Evolutionary conservation across 805 yeast genomes (phyloP).

Genomic region (Saturnispora halmiae): DNA sequence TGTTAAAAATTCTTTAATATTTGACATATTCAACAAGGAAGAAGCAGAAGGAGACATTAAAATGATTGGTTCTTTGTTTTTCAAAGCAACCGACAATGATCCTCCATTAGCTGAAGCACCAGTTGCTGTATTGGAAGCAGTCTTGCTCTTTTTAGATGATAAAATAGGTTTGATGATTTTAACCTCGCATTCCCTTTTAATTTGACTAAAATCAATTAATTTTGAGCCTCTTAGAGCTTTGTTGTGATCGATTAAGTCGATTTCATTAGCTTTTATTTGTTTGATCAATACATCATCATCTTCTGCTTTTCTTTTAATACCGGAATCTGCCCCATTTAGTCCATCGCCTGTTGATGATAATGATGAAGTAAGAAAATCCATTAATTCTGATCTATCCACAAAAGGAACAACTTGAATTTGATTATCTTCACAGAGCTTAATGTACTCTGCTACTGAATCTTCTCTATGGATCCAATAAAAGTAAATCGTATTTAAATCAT

Average conservation of each 20-base stretch:
- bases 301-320: slow-evolving; percentile 23
- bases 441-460: slow-evolving; percentile 71
- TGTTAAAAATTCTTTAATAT: slow-evolving; percentile 62
- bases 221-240: slow-evolving; percentile 48
- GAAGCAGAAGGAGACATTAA: slow-evolving; percentile 75
- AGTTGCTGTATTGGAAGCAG: not conserved
- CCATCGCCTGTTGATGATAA: slow-evolving; percentile 15
- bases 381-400: slow-evolving; percentile 74
- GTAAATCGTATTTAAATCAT: slow-evolving; percentile 50
- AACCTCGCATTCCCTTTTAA: slow-evolving; percentile 57
- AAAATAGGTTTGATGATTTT: slow-evolving; percentile 34
- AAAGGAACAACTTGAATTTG: slow-evolving; percentile 67
- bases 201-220: slow-evolving; percentile 55
- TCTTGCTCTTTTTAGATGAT: slow-evolving; percentile 5
- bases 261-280: slow-evolving; percentile 33
- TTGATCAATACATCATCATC: slow-evolving; percentile 41
- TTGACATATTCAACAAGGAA: slow-evolving; percentile 53
- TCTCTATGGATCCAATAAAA: slow-evolving; percentile 76
- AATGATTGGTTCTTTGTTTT: slow-evolving; percentile 55
- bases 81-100: slow-evolving; percentile 14
- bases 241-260: slow-evolving; percentile 40
- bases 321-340: not conserved
- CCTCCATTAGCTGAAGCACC: not conserved
- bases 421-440: slow-evolving; percentile 57
- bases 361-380: slow-evolving; percentile 52